Percentiles rank a stretch among this genome's conserved stretches.
phyloP scores from a whole-genome alignment of 306 rosid species.

The Cotoneaster glaucophyllus region DNA sequence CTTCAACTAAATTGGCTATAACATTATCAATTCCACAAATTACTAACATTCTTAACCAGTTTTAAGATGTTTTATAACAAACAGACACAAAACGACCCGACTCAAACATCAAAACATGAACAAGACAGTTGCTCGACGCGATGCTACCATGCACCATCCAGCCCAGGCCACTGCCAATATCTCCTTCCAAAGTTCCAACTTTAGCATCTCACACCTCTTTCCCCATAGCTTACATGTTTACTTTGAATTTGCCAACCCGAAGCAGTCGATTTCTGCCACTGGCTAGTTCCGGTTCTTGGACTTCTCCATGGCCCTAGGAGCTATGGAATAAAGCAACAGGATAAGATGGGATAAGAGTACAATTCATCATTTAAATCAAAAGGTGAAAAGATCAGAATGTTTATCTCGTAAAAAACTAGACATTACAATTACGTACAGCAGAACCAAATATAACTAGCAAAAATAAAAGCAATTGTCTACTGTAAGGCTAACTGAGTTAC shows the following conservation, averaged over 20 bases:
- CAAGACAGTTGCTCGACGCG: conserved; percentile 19
- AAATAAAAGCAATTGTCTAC: not conserved
- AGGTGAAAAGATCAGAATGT: not conserved
- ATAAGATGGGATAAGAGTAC: not conserved
- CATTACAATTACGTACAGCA: not conserved
- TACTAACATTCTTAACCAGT: conserved; percentile 30
- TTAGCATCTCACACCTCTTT: not conserved
- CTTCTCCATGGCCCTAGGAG: conserved; percentile 89
- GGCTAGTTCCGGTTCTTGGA: conserved; percentile 58
- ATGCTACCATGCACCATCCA: conserved; percentile 1
- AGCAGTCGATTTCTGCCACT: conserved; percentile 23
- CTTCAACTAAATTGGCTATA: conserved; percentile 30
- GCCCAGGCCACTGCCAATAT: not conserved
- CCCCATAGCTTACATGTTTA: not conserved
- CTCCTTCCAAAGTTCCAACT: conserved; percentile 21
- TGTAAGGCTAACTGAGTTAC: too few species aligned
- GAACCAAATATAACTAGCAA: not conserved
- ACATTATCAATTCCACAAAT: conserved; percentile 59
- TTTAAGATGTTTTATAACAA: conserved; percentile 29
- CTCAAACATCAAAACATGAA: conserved; percentile 29
- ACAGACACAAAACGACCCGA: conserved; percentile 28
- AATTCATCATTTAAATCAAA: not conserved
- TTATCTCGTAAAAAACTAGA: not conserved
- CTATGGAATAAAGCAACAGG: conserved; percentile 33
- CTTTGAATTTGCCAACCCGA: conserved; percentile 17